Evolutionary conservation across 306 rosid genomes (phyloP).

Genomic region (Cicer yamashitae): DNA sequence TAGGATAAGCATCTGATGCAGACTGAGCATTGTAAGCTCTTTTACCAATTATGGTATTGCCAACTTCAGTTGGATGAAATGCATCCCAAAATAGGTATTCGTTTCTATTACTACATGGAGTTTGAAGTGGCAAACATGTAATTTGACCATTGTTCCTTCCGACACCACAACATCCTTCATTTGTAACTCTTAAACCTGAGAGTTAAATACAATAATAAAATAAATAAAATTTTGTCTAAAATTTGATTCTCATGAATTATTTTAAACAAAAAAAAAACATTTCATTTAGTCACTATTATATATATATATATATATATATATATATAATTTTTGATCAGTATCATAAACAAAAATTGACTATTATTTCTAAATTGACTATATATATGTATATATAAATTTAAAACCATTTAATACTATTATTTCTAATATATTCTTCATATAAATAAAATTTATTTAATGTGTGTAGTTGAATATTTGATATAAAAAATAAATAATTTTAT

Average conservation of each 20-base stretch:
- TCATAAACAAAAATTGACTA: too few relatives aligned
- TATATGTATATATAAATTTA: too few relatives aligned
- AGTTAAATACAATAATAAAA: not conserved
- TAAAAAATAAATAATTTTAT: too few relatives aligned
- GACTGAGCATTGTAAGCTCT: conserved; percentile 82
- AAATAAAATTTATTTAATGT: too few relatives aligned
- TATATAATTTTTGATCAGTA: too few relatives aligned
- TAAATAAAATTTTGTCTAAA: not conserved
- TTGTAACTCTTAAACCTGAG: conserved; percentile 70
- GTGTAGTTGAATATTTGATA: too few relatives aligned
- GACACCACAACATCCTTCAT: conserved; percentile 90
- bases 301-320: too few relatives aligned
- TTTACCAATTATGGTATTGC: conserved; percentile 57
- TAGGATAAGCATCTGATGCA: conserved; percentile 81
- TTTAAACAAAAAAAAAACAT: too few relatives aligned
- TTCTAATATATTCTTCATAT: too few relatives aligned
- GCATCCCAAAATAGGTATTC: conserved; percentile 93
- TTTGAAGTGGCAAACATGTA: conserved; percentile 82
- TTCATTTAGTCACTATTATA: too few relatives aligned
- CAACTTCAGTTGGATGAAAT: conserved; percentile 88
- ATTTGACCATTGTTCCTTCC: conserved; percentile 96
- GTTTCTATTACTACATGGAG: conserved; percentile 76
- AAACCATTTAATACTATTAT: too few relatives aligned
- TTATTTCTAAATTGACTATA: too few relatives aligned
- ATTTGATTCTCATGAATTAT: not conserved